Percentiles rank a stretch among this genome's conserved stretches.
Conservation (phyloP, 805 yeast species). For the Yamadazyma kitorensis region DNA sequence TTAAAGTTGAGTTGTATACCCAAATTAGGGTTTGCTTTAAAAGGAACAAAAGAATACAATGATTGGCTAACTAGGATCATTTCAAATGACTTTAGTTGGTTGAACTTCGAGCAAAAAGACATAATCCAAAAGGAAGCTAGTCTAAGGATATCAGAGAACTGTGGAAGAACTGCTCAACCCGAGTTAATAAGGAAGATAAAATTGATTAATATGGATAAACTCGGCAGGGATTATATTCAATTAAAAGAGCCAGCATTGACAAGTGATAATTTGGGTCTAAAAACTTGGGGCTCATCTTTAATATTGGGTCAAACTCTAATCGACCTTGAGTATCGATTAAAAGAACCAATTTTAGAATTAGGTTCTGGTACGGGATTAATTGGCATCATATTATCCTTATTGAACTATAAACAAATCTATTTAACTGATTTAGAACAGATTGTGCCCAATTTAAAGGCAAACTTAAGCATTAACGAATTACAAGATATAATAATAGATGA, state of each 20-base stretch:
- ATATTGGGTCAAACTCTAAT: constrained; percentile 59
- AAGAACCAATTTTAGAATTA: constrained; percentile 57
- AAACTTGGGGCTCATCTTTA: constrained; percentile 94
- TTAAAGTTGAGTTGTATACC: constrained; percentile 25
- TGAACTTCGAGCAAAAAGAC: constrained; percentile 33
- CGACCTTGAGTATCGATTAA: constrained; percentile 16
- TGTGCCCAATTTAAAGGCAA: constrained; percentile 60
- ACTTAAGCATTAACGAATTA: constrained; percentile 51
- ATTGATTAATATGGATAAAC: constrained; percentile 33
- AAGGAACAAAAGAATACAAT: constrained; percentile 35
- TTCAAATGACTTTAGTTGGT: constrained; percentile 49
- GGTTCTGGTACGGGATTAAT: constrained; percentile 95
- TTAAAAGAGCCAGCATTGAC: constrained; percentile 84
- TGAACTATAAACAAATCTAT: constrained; percentile 45
- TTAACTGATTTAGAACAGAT: constrained; percentile 83
- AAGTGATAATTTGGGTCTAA: constrained; percentile 81
- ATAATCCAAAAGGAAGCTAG: constrained; percentile 56
- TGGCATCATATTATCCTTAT: constrained; percentile 63
- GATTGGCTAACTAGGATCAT: constrained; percentile 49
- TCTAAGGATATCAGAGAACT: constrained; percentile 67
- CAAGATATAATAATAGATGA: constrained; percentile 14
- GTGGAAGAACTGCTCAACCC: constrained; percentile 85
- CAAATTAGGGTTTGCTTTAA: constrained; percentile 23
- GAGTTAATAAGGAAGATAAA: constrained; percentile 59
- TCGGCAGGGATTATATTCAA: constrained; percentile 23